Base-by-base conservation (phyloP, 495 filamentous ascomycete genomes). In the Xylaria acuta region DNA sequence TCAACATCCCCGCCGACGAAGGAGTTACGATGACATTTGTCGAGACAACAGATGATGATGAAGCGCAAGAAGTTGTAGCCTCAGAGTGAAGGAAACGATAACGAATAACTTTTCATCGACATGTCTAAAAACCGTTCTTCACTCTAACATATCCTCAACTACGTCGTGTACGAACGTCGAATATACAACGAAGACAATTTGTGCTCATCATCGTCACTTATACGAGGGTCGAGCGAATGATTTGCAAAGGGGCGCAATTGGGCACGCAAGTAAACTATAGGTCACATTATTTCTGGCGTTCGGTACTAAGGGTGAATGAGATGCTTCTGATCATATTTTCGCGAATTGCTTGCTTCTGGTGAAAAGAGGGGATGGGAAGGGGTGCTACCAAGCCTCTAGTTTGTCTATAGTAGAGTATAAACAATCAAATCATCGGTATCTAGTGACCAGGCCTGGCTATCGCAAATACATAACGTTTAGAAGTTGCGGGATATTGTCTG, bases 1-100 rank as follows among this genome's bases (percentile, higher is more conserved):
- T 86, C 45, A 86, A 86, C 38, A 83, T 86, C 30, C 79, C 84
- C 53, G 83, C 82, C 22, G 75, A 77, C 32, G 82, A 84, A 76
- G 84, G 84, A 6, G 79, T 85, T 41, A 85, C 84, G 72, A 84
- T 86, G 78, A 86, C 85, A 4, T 85, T 86, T 75, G 80, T 86
- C 27, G 85, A 86, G 78, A 79, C 81, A 45, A 74, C 82, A 27
- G 79, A 80, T 58, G 80, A 80, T 9, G 83, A 80, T 8, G 79
- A 58, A 71, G 75, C 49, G 4, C 64, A 51, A 41, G 47, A 67
- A 54, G 45, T 22, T 45, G 36, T 27, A 38, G n/a, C 27, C 64
- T 20, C 62, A 68, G 59, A 67, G 72, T 64, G 49, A 60, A 63
- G 20, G 56, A n/a, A 32, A 41, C 1, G 6, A 54, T 65, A 41